Base-by-base conservation (phyloP, 768 basidiomycete genomes). In the Naematelia encephala region DNA sequence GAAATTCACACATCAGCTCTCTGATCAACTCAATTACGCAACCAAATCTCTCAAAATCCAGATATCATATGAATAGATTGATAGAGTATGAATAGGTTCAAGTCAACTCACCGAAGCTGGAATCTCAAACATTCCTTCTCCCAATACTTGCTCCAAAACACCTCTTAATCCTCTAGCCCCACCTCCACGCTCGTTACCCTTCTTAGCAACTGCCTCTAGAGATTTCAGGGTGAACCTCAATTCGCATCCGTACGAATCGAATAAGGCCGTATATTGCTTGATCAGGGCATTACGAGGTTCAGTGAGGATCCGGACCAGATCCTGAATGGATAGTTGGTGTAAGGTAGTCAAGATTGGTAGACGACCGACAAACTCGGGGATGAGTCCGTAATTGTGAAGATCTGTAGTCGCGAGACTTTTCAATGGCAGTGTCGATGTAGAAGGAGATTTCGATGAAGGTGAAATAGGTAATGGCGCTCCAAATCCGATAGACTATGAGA, bases 301-400 rank as follows among this genome's bases (percentile, higher is more conserved):
- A 1, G 89, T 90, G 44, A 98, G 82, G 58, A 97, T 90, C n/a
- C 87, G 84, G 25, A 91, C 84, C 16, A 98, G 82, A 76, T 97
- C 94, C 11, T 84, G 73, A 10, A 88, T 82, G 4, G 88, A 87
- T 1, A 97, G 81, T 4, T 89, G 87, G 4, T 87, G 77, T 4
- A 98, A 82, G 1, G 90, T 85, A 3, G 93, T 89, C 30, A 92
- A 82, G n/a, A 91, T 87, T 3, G 93, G 93, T n/a, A 96, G 78
- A 26, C 94, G 88, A 16, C 89, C 91, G 51, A 94, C 83, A 67
- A 98, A 97, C 56, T 98, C 93, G 22, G 93, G 93, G 58, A 97
- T 97, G 63, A 96, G 87, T 83, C 92, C 92, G 62, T 87, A 96
- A 82, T 86, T 84, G 2, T 88, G 83, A 10, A 97, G 82, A 79